These are phyloP conservation scores for Crucibulum laeve DNA, from an alignment of 768 basidiomycete genomes.

Conservation along the genomic window DNA sequence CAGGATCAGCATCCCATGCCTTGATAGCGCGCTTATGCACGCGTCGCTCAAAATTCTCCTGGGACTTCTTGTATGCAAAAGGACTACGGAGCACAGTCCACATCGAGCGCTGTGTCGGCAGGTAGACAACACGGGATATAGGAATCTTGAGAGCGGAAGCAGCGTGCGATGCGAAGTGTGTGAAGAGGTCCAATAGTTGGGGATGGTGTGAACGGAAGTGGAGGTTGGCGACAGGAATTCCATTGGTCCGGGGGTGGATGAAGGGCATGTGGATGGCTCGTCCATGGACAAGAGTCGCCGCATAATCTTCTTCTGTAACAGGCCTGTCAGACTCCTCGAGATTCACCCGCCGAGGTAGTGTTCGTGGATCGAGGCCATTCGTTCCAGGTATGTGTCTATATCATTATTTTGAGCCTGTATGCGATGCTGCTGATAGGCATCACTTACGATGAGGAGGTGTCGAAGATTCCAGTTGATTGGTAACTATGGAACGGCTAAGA, in stretches of 20 bases:
- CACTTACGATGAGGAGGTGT: no score
- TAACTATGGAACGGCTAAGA: no score
- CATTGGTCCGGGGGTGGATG: constrained; percentile 58
- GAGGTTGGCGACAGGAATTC: constrained; percentile 74
- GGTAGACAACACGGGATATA: constrained; percentile 51
- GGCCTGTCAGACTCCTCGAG: constrained; percentile 1
- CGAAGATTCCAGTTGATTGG: no score
- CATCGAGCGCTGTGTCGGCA: constrained; percentile 73
- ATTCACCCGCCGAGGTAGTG: neutral
- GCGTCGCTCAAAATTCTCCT: constrained; percentile 91
- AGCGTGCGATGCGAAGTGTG: constrained; percentile 79
- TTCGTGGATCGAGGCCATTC: neutral
- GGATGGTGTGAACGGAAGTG: constrained; percentile 79
- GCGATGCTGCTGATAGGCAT: no score
- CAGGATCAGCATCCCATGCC: constrained; percentile 82
- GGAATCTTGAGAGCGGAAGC: constrained; percentile 86
- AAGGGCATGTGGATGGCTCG: constrained; percentile 51
- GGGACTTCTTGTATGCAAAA: constrained; percentile 89
- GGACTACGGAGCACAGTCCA: constrained; percentile 87
- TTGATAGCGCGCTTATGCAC: constrained; percentile 85
- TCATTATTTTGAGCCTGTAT: no score
- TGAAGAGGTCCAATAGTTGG: constrained; percentile 68
- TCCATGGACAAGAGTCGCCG: constrained; percentile 59
- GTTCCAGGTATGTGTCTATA: no score
- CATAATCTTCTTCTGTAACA: constrained; percentile 39